Base-by-base conservation (phyloP, 257 asterid species). In the Solanum tarapatanum region DNA sequence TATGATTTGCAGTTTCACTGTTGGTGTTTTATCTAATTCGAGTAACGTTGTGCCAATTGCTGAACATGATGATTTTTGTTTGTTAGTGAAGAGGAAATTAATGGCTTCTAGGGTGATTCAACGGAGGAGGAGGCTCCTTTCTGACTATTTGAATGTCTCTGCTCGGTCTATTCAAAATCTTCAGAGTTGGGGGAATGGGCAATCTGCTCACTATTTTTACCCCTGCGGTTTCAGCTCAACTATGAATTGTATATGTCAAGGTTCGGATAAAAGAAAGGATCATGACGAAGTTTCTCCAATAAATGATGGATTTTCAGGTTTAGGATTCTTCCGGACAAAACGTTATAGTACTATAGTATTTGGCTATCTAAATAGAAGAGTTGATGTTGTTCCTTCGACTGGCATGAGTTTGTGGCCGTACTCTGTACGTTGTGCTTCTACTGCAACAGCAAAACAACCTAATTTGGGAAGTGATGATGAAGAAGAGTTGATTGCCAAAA, bases 41-140 rank as follows among this genome's bases (percentile, higher is more conserved):
- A 26, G 28, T 80, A 80, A 45, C 17, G 11, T 80, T 45, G 5
- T 45, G 37, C 1, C 39, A 28, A 68, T 41, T 12, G 10, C 39
- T 45, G 68, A 80, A 45, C 26, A 26, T 80, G 85, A 43, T 41
- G 37, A 45, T 45, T 43, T 80, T 80, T 45, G 37, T 90, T 86
- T 89, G 75, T 74, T 55, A 85, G 73, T 89, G 91, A 87, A 93
- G 90, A 58, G 87, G 84, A 70, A 75, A 75, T 75, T 60, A 70
- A 96, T 96, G 98, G 94, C 99, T 88, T 90, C 95, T 89, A 90
- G 94, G 88, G 94, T 90, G n/a, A 91, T 96, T 84, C 89, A 93
- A 90, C 89, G 94, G 91, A 91, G 94, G 92, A 90, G 94, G 90
- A 93, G 89, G 88, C 79, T 86, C 87, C 48, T 92, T 55, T 89